A percentile compares a stretch with the other conserved stretches of the same genome.
These are phyloP conservation scores for Lodderomyces parapsilosis DNA, from an alignment of 1,139 yeast genomes.

Conservation along the genomic window DNA sequence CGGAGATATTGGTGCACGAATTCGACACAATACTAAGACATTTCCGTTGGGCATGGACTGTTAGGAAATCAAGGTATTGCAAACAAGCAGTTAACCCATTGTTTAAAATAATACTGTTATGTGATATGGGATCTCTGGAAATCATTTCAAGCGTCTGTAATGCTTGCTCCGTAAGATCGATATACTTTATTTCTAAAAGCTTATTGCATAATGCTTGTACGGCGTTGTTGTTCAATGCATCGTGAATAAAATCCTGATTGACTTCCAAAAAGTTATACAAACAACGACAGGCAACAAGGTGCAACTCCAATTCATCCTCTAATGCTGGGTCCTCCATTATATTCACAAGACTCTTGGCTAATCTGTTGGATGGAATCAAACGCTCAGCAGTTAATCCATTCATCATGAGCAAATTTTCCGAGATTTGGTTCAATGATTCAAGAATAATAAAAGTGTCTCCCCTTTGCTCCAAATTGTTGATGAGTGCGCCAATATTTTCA, in stretches of 20 bases:
- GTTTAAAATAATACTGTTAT: slow-evolving; percentile 47
- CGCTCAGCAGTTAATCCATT: slow-evolving; percentile 63
- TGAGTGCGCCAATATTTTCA: slow-evolving; percentile 38
- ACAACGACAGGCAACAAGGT: slow-evolving; percentile 82
- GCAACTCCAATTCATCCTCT: slow-evolving; percentile 72
- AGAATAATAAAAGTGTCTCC: slow-evolving; percentile 47
- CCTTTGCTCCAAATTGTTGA: slow-evolving; percentile 42
- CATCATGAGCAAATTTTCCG: slow-evolving; percentile 67
- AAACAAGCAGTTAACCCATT: slow-evolving; percentile 71
- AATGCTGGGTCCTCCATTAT: slow-evolving; percentile 60
- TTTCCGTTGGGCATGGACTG: slow-evolving; percentile 85
- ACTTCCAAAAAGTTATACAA: slow-evolving; percentile 80
- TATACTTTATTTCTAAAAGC: slow-evolving; percentile 72
- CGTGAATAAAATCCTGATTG: slow-evolving; percentile 62
- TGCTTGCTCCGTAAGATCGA: slow-evolving; percentile 92
- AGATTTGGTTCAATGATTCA: slow-evolving; percentile 63
- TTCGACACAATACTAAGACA: slow-evolving; percentile 78
- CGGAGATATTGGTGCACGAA: slow-evolving; percentile 55
- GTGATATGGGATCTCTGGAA: slow-evolving; percentile 54
- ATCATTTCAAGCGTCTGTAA: slow-evolving; percentile 73
- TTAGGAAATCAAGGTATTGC: slow-evolving; percentile 81
- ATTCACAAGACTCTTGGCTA: slow-evolving; percentile 56
- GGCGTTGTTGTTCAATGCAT: slow-evolving; percentile 65
- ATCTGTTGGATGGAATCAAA: slow-evolving; percentile 57
- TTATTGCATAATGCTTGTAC: slow-evolving; percentile 67